A percentile compares a stretch with the other conserved stretches of the same genome.
Conservation (phyloP, 2,329 filamentous ascomycete genomes). For the Fonsecaea erecta region DNA sequence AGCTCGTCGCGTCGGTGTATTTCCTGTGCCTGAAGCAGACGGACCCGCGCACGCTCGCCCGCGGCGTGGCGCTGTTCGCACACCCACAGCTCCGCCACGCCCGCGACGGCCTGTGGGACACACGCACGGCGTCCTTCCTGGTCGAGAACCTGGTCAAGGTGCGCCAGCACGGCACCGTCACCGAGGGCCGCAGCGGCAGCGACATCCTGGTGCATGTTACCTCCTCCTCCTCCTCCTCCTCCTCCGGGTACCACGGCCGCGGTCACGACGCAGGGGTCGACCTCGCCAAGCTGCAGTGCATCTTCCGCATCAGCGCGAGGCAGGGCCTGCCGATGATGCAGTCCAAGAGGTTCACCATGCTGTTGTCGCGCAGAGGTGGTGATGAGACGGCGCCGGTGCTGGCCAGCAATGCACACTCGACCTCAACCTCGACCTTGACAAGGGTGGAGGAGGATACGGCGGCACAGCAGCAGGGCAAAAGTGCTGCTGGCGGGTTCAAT, state of each 20-base stretch:
- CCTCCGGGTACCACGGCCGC: no score
- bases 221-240: no score
- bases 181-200: conserved; percentile 24
- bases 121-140: conserved; percentile 29
- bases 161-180: conserved; percentile 11
- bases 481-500: no score
- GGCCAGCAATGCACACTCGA: neutral
- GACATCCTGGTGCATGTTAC: conserved; percentile 5
- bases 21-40: conserved; percentile 38
- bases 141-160: conserved; percentile 24
- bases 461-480: no score
- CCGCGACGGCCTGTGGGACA: conserved; percentile 39
- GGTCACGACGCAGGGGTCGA: no score
- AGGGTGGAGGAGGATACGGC: no score
- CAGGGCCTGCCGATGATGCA: conserved; percentile 16
- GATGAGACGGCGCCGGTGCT: no score
- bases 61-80: conserved; percentile 33
- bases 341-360: conserved; percentile 11
- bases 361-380: no score
- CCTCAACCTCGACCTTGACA: no score
- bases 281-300: neutral
- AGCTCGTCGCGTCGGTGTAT: conserved; percentile 38
- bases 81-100: conserved; percentile 24
- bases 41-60: conserved; percentile 18
- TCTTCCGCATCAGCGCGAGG: neutral